Evolutionary conservation across 371 early-diverging fungal genomes (phyloP), one percentile per base, ranked within the genome.

Genomic region (Mucor irregularis): DNA sequence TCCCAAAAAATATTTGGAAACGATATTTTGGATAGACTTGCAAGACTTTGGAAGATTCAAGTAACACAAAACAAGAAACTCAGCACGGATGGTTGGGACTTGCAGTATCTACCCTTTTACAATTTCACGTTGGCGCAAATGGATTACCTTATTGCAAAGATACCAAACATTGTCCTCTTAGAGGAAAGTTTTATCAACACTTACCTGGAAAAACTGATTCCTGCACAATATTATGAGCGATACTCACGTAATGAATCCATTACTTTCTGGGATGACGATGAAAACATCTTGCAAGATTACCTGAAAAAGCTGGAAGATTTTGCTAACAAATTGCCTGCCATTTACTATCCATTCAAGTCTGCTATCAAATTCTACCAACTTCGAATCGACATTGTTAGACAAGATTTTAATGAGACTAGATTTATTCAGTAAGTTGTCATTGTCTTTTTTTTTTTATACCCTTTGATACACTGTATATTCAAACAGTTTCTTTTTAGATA

Each of bases 361-460:
- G 42, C 31, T 9, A 44, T 68, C 10, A 26, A 49, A 17, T 64
- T 66, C 31, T 44, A 68, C 37, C 48, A 54, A 28, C 55, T 74
- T 10, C 55, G 66, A 7, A 35, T 68, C 5, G 57, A 66, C 14
- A 56, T 68, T 46, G 54, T 50, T 14, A 49, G 71, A 39, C 26
- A 64, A 24, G 43, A 51, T 6, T 66, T 52, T 44, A 33, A 55
- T 38, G 56, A 66, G 49, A 34, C 49, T 5, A 21, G 47, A 37
- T 60, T 70, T 21, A 29, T 62, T n/a, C 30, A 57, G 74, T 70
- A 56, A 57, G 58, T 52, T n/a, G n/a, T n/a, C n/a, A n/a, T n/a
- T n/a, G 6, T 14, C 30, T 28, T 45, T 19, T 29, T 52, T 19
- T n/a, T 21, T 26, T 29, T 22, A 40, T 2, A 38, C 9, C 14